Percentiles rank a stretch among this genome's conserved stretches.
Conservation (phyloP, 2,329 filamentous ascomycete genomes). For the Emmonsia crescens region DNA sequence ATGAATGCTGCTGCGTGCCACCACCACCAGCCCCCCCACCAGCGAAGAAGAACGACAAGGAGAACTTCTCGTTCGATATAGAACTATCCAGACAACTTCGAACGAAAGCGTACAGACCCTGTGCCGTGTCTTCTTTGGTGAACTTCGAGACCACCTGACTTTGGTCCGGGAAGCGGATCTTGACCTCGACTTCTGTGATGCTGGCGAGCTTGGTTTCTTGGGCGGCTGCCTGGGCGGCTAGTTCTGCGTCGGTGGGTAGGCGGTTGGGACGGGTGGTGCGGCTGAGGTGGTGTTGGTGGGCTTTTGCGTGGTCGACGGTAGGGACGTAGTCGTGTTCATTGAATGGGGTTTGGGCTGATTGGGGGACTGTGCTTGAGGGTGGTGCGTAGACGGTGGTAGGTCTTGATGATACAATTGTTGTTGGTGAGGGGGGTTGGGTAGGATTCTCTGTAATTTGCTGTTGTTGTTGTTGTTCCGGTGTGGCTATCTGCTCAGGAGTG, state of each 20-base stretch:
- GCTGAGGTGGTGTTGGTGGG: constrained; percentile 67
- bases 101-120: constrained; percentile 64
- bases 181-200: constrained; percentile 60
- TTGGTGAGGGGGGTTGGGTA: constrained; percentile 10
- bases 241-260: constrained; percentile 70
- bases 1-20: constrained; percentile 1
- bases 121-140: constrained; percentile 55
- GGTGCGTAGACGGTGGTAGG: constrained; percentile 64
- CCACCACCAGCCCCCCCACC: background rate
- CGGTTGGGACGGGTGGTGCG: constrained; percentile 65
- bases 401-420: constrained; percentile 32
- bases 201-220: constrained; percentile 55
- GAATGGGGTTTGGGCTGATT: constrained; percentile 56
- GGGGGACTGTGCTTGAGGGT: constrained; percentile 61
- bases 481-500: constrained; percentile 1
- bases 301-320: constrained; percentile 71
- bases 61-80: constrained; percentile 53
- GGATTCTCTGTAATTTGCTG: constrained; percentile 5
- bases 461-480: constrained; percentile 8
- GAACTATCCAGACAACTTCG: constrained; percentile 54
- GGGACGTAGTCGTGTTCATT: constrained; percentile 71
- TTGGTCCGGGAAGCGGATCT: constrained; percentile 80
- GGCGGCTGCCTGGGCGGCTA: constrained; percentile 57
- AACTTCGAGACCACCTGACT: constrained; percentile 65
- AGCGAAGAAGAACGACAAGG: constrained; percentile 49